A percentile compares a stretch with the other conserved stretches of the same genome.
These are phyloP conservation scores for Raffaelea arxii DNA, from an alignment of 2,329 filamentous ascomycete genomes.

Conservation along the genomic window DNA sequence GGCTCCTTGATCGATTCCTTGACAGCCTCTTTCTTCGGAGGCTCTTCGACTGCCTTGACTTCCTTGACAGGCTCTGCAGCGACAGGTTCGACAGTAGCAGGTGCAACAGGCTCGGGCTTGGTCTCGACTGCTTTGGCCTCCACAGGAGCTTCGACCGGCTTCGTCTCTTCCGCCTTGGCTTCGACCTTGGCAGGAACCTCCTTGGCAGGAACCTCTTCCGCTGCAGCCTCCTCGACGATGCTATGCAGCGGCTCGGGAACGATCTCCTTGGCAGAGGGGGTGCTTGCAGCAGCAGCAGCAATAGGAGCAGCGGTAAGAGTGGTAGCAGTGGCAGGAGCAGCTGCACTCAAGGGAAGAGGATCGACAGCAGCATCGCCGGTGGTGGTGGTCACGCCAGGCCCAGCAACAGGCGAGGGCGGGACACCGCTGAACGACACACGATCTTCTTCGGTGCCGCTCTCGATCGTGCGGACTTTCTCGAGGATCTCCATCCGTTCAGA, in stretches of 20 bases:
- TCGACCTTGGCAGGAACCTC: not conserved
- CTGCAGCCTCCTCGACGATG: slow-evolving; percentile 30
- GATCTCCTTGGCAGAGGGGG: slow-evolving; percentile 13
- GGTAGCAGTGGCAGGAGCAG: slow-evolving; percentile 23
- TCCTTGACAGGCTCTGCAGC: slow-evolving; percentile 24
- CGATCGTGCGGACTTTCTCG: slow-evolving; percentile 34
- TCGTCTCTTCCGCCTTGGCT: too few relatives aligned
- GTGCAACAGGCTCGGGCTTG: too few relatives aligned
- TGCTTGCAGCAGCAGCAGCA: slow-evolving; percentile 18
- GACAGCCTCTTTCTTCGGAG: slow-evolving; percentile 11
- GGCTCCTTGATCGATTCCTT: slow-evolving; percentile 23
- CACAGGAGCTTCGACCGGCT: too few relatives aligned
- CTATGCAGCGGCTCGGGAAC: slow-evolving; percentile 34
- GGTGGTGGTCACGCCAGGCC: slow-evolving; percentile 21
- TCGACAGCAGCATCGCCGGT: slow-evolving; percentile 29
- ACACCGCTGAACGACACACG: slow-evolving; percentile 24
- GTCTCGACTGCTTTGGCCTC: too few relatives aligned
- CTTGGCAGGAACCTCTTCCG: slow-evolving; percentile 2
- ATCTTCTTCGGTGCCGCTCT: slow-evolving; percentile 32
- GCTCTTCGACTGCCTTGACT: not conserved
- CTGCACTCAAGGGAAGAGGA: too few relatives aligned
- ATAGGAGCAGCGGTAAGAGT: slow-evolving; percentile 25
- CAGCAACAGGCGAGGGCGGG: slow-evolving; percentile 25
- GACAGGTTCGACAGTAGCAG: too few relatives aligned
- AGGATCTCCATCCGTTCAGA: slow-evolving; percentile 34